These are phyloP conservation scores for Pythium coloratum DNA, from an alignment of 352 stramenopile species.

Conservation along the genomic window DNA sequence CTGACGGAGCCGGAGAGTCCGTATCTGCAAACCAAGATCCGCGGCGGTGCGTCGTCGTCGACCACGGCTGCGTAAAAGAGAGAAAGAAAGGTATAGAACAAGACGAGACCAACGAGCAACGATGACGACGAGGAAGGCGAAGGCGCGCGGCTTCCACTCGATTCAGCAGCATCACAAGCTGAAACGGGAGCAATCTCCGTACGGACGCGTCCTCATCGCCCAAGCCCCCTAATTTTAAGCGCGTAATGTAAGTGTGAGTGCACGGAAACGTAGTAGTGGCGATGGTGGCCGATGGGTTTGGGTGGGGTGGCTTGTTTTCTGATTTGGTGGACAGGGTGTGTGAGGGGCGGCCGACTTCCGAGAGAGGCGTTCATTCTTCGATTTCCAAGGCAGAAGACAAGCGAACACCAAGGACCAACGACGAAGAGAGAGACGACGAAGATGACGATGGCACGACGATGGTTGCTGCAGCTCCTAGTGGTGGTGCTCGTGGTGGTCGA, in stretches of 20 bases:
- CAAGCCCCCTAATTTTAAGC: conserved; percentile 5
- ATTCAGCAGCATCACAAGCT: neutral
- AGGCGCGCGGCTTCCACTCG: neutral
- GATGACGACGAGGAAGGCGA: neutral
- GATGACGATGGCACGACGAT: conserved; percentile 4
- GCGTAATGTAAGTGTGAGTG: conserved; percentile 26
- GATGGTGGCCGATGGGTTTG: neutral
- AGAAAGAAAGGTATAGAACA: conserved; percentile 1
- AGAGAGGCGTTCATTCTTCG: neutral
- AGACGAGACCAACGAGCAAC: neutral
- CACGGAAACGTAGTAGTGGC: neutral
- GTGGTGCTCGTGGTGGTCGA: neutral
- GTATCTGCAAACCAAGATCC: conserved; percentile 27
- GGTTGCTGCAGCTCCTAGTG: conserved; percentile 1
- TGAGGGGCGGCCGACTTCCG: neutral
- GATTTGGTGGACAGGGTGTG: neutral
- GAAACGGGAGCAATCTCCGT: neutral
- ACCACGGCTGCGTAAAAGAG: conserved; percentile 22
- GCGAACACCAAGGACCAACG: neutral
- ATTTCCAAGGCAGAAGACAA: neutral
- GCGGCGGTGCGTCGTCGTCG: conserved; percentile 10
- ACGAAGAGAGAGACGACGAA: neutral
- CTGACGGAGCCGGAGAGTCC: conserved; percentile 65
- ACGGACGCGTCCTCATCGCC: neutral
- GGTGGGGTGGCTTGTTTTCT: conserved; percentile 4